phyloP scores from a whole-genome alignment of 2,329 filamentous ascomycete species.

The Phialocephala subalpina region DNA sequence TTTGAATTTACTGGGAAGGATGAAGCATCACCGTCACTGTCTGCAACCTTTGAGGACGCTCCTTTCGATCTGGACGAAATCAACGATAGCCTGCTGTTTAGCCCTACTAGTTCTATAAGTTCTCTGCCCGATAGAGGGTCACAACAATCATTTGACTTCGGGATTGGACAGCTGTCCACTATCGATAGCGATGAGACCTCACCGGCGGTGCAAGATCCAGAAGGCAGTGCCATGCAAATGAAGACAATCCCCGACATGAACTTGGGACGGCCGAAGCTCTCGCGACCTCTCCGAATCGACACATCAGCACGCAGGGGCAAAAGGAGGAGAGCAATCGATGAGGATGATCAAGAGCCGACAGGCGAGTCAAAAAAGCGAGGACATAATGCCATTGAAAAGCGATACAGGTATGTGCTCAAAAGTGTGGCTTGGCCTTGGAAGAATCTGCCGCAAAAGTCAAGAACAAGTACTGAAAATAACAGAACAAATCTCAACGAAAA shows the following conservation, averaged over 20 bases:
- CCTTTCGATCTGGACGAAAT: slow-evolving; percentile 24
- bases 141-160: slow-evolving; percentile 10
- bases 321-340: slow-evolving; percentile 23
- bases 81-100: not conserved
- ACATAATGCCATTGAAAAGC: slow-evolving; percentile 32
- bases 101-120: not conserved
- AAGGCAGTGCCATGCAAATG: not conserved
- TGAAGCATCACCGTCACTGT: slow-evolving; percentile 17
- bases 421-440: too few species aligned
- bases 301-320: slow-evolving; percentile 20
- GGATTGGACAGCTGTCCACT: slow-evolving; percentile 16
- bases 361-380: slow-evolving; percentile 29
- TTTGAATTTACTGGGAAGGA: slow-evolving; percentile 16
- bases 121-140: not conserved
- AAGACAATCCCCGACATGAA: slow-evolving; percentile 10
- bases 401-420: slow-evolving; percentile 21
- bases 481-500: slow-evolving; percentile 37
- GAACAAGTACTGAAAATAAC: not conserved
- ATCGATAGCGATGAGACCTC: slow-evolving; percentile 23
- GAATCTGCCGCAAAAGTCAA: not conserved
- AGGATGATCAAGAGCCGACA: slow-evolving; percentile 10
- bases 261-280: not conserved
- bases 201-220: slow-evolving; percentile 23
- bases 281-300: not conserved
- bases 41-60: slow-evolving; percentile 17